Conservation (phyloP, 495 filamentous ascomycete species). For the Hyaloscypha finlandica region DNA sequence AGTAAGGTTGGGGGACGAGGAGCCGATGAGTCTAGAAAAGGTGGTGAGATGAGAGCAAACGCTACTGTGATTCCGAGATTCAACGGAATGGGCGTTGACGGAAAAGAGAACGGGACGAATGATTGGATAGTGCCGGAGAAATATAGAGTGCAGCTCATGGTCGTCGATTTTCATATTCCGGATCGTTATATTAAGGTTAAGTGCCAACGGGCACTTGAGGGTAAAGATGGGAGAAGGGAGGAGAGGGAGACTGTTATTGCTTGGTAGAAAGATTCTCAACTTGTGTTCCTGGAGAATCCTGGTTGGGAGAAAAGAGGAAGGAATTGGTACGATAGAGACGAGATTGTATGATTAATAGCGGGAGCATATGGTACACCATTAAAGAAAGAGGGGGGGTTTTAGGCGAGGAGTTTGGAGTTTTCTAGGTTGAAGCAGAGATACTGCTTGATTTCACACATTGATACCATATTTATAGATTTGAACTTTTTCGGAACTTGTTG, state of each 20-base stretch:
- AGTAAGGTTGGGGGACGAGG: neutral
- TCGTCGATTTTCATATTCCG: conserved; percentile 27
- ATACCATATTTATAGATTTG: neutral
- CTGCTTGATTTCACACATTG: neutral
- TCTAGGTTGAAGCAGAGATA: neutral
- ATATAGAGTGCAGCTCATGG: conserved; percentile 24
- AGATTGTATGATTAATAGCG: neutral
- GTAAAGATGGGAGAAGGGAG: conserved; percentile 20
- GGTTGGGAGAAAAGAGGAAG: neutral
- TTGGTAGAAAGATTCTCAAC: conserved; percentile 14
- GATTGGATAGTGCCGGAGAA: conserved; percentile 24
- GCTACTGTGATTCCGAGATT: neutral
- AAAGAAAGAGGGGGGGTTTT: neutral
- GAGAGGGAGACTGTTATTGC: conserved; percentile 26
- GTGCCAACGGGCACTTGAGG: conserved; percentile 18
- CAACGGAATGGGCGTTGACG: neutral
- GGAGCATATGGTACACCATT: neutral
- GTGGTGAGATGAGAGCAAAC: neutral
- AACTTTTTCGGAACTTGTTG: no score
- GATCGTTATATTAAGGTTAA: conserved; percentile 30
- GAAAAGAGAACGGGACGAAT: neutral
- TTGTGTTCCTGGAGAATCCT: neutral
- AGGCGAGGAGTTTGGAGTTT: neutral
- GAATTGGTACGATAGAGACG: neutral
- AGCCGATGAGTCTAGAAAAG: neutral